phyloP scores from a whole-genome alignment of 2,329 filamentous ascomycete genomes.

The Mycocentrospora acerina region DNA sequence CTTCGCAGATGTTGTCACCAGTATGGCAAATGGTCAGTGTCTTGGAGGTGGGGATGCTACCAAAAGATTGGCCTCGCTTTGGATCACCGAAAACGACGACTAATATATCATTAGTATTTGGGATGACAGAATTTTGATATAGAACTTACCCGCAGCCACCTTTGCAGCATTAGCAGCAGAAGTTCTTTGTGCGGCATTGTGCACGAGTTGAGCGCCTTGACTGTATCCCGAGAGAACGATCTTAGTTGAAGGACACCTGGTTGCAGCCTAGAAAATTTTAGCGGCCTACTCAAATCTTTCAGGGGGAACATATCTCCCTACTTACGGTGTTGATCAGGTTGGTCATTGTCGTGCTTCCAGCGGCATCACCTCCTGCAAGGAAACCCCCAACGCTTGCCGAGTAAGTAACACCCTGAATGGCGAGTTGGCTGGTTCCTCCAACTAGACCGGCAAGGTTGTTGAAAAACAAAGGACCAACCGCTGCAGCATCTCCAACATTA shows the following conservation, averaged over 20 bases:
- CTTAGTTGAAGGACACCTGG: slow-evolving; percentile 21
- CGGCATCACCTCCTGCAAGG: slow-evolving; percentile 47
- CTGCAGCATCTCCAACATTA: slow-evolving; percentile 52
- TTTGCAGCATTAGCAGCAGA: slow-evolving; percentile 14
- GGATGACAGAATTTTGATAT: too few relatives aligned
- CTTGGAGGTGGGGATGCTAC: slow-evolving; percentile 23
- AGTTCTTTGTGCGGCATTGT: slow-evolving; percentile 42
- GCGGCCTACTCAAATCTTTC: not conserved
- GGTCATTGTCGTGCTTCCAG: slow-evolving; percentile 47
- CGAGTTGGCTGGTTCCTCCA: slow-evolving; percentile 45
- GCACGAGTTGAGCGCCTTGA: slow-evolving; percentile 44
- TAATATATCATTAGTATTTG: not conserved
- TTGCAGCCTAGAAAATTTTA: slow-evolving; percentile 8
- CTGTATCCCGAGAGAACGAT: slow-evolving; percentile 25
- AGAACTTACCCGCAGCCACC: slow-evolving; percentile 15
- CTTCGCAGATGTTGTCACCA: slow-evolving; percentile 32
- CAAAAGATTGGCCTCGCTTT: slow-evolving; percentile 28
- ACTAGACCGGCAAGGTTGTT: slow-evolving; percentile 45
- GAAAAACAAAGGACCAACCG: slow-evolving; percentile 51
- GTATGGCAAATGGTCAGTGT: slow-evolving; percentile 31
- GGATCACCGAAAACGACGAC: slow-evolving; percentile 40
- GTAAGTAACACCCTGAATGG: slow-evolving; percentile 58
- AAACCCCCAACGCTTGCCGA: slow-evolving; percentile 47
- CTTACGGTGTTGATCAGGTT: slow-evolving; percentile 34
- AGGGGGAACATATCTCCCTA: too few relatives aligned